These are phyloP conservation scores for Apiotrichum domesticum DNA, from an alignment of 1,284 basidiomycete species.

Conservation along the genomic window DNA sequence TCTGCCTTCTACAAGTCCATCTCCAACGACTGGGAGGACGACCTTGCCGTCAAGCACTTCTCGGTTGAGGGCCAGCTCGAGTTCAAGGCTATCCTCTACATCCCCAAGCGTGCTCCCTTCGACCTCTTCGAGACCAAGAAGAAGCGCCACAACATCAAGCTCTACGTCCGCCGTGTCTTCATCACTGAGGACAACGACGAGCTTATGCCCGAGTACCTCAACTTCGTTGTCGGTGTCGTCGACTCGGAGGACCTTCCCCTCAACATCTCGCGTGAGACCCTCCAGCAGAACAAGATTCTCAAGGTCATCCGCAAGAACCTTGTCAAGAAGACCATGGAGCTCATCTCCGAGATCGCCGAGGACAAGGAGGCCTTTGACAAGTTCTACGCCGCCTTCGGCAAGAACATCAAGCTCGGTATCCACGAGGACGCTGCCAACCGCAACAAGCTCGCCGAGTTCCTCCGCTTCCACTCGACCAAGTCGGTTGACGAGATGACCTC, in stretches of 20 bases:
- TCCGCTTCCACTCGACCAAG: slow-evolving; percentile 98
- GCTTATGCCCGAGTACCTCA: slow-evolving; percentile 99
- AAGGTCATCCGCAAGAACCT: slow-evolving; percentile 80
- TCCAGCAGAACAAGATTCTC: slow-evolving; percentile 99
- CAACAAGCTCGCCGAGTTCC: slow-evolving; percentile 97
- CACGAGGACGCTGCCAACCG: slow-evolving; percentile 99
- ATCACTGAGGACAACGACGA: slow-evolving; percentile 99
- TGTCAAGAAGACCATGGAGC: slow-evolving; percentile 96
- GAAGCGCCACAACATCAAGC: slow-evolving; percentile 99
- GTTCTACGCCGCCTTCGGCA: slow-evolving; percentile 90
- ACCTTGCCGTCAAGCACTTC: slow-evolving; percentile 99
- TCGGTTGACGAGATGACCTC: slow-evolving; percentile 85
- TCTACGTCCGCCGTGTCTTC: slow-evolving; percentile 99
- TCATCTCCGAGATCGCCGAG: slow-evolving; percentile 94
- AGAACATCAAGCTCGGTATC: slow-evolving; percentile 98
- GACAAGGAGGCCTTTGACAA: slow-evolving; percentile 99
- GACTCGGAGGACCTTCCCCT: slow-evolving; percentile 99
- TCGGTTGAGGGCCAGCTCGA: slow-evolving; percentile 99
- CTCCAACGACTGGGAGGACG: slow-evolving; percentile 99
- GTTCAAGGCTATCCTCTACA: slow-evolving; percentile 98
- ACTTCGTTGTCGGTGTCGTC: slow-evolving; percentile 99
- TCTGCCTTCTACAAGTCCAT: slow-evolving; percentile 98
- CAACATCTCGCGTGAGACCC: slow-evolving; percentile 99
- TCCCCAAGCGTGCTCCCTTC: slow-evolving; percentile 96
- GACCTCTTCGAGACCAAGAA: slow-evolving; percentile 99